Percentiles rank a stretch among this genome's conserved stretches.
Evolutionary conservation across 192 early-diverging fungal genomes (phyloP).

Genomic region (Podila epigama): DNA sequence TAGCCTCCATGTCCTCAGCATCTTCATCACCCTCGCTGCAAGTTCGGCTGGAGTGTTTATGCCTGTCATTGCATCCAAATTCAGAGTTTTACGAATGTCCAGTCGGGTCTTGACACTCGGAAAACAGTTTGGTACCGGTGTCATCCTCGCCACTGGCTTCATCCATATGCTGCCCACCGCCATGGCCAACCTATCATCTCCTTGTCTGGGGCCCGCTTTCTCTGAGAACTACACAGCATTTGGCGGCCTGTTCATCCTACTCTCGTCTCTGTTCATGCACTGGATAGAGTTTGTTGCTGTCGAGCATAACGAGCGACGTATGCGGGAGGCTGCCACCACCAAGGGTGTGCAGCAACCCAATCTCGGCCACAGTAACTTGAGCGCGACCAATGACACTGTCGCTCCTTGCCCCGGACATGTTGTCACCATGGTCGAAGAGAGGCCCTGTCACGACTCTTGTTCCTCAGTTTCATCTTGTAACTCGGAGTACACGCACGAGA

Average conservation of each 20-base stretch:
- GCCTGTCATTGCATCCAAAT: constrained; percentile 54
- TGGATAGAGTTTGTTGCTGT: constrained; percentile 63
- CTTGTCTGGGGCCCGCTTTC: constrained; percentile 59
- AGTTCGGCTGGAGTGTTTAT: constrained; percentile 60
- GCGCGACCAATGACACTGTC: constrained; percentile 14
- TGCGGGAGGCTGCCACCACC: not conserved
- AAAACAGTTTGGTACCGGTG: constrained; percentile 57
- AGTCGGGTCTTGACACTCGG: constrained; percentile 12
- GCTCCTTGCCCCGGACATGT: constrained; percentile 15
- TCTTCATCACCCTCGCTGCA: constrained; percentile 63
- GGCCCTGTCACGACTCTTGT: constrained; percentile 4
- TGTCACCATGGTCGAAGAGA: constrained; percentile 12
- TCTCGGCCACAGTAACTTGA: constrained; percentile 18
- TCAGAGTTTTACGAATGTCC: constrained; percentile 7
- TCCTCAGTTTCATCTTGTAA: constrained; percentile 11
- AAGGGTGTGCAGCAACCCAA: constrained; percentile 2
- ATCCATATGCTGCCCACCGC: constrained; percentile 76
- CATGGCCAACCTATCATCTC: constrained; percentile 58
- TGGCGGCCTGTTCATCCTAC: constrained; percentile 65
- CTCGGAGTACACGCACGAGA: not conserved
- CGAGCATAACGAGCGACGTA: constrained; percentile 29
- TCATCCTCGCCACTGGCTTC: constrained; percentile 75
- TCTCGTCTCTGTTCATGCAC: constrained; percentile 71
- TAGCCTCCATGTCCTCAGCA: constrained; percentile 56
- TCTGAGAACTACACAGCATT: constrained; percentile 54